Evolutionary conservation across 306 rosid species (phyloP), one percentile per base, ranked within the genome.

Genomic region (Cucurbita maxima): DNA sequence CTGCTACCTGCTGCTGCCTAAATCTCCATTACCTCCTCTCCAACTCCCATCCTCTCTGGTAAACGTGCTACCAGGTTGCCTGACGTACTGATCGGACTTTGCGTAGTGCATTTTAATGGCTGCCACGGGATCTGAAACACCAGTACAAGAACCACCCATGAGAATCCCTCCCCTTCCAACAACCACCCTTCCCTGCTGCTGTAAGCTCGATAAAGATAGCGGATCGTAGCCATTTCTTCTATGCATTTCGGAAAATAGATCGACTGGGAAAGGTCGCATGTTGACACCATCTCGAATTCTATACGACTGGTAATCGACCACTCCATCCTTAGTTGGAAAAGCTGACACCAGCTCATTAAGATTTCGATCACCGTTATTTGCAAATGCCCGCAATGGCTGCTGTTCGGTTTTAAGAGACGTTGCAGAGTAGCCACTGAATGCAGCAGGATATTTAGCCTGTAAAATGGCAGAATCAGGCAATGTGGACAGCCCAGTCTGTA

Each of bases 31-130:
- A 11, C 19, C 11, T 8, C 71, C 89, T 75, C 86, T 84, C 92
- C 99, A 89, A 8, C 89, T 77, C 56, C 87, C 98, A 47, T 90
- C 90, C 53, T 90, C 87, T 67, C 92, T 82, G 51, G 76, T 51
- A 30, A 85, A 81, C 3, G 15, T 5, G 78, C 81, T 85, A 68
- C 90, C 89, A 6, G 78, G 64, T 84, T 87, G 96, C 73, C 90
- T 84, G 57, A 82, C 96, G 48, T 81, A 92, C 79, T 84, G 89
- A 9, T 88, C 89, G 4, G 88, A 76, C 73, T 86, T 90, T 0
- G 97, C 86, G 71, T 85, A 91, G 78, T 83, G 99, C 91, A 88
- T 86, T 81, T 89, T 95, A 54, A 89, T 86, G 45, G 99, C 99
- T 34, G 96, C 96, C 86, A 91, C 96, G 0, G 96, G 89, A 82